Percentiles rank a stretch among this genome's conserved stretches.
These are phyloP conservation scores for Capronia epimyces DNA, from an alignment of 2,329 filamentous ascomycete genomes.

Conservation along the genomic window DNA sequence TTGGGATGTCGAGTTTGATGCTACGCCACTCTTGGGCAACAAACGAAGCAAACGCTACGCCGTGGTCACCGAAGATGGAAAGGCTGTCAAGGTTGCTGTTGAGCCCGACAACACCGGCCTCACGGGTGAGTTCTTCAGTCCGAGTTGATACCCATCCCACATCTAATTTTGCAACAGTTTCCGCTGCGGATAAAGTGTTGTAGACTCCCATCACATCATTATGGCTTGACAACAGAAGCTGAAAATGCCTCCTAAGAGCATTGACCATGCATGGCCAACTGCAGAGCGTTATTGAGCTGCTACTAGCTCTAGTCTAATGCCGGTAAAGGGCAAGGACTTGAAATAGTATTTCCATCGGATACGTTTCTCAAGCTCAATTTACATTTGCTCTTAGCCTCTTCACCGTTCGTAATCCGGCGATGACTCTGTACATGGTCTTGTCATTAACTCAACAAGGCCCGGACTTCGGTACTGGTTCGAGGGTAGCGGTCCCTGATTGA, in stretches of 20 bases:
- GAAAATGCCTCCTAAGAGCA: no score
- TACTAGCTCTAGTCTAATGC: not conserved
- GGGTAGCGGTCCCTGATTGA: slow-evolving; percentile 54
- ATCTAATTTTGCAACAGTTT: slow-evolving; percentile 16
- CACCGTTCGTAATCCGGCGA: not conserved
- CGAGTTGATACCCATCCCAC: not conserved
- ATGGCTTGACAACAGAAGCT: no score
- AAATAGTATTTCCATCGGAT: not conserved
- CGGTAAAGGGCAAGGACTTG: not conserved
- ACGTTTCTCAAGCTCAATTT: not conserved
- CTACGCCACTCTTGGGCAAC: slow-evolving; percentile 71
- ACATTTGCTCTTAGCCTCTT: not conserved
- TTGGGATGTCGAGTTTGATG: slow-evolving; percentile 78
- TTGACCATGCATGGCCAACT: no score
- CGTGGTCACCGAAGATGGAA: slow-evolving; percentile 74
- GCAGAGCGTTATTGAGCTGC: no score
- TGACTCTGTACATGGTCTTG: not conserved
- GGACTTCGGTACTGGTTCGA: slow-evolving; percentile 59
- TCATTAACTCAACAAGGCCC: slow-evolving; percentile 52
- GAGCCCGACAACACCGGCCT: slow-evolving; percentile 86
- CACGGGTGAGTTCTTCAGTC: slow-evolving; percentile 51
- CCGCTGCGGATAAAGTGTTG: slow-evolving; percentile 27
- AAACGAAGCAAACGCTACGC: slow-evolving; percentile 83
- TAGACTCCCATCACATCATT: slow-evolving; percentile 10
- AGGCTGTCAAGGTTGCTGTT: slow-evolving; percentile 72